Evolutionary conservation across 495 filamentous ascomycete species (phyloP).

Genomic region (Penicillium coprophilum): DNA sequence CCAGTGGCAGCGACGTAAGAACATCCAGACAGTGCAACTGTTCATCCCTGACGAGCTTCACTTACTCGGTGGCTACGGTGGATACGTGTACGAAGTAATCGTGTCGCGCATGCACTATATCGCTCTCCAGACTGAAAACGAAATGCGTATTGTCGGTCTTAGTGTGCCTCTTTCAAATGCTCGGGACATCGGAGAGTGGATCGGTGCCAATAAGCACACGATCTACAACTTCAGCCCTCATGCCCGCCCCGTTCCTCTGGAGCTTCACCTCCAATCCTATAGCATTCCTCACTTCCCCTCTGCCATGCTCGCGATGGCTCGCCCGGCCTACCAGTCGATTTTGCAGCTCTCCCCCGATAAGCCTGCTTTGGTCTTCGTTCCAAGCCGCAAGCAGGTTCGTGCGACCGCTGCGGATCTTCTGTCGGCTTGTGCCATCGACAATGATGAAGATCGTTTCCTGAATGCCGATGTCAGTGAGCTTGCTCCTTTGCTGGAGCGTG

Average conservation of each 20-base stretch:
- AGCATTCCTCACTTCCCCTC: slow-evolving; percentile 96
- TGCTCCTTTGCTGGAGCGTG: slow-evolving; percentile 70
- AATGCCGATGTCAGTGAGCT: slow-evolving; percentile 79
- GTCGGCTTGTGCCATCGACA: slow-evolving; percentile 78
- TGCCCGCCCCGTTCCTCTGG: slow-evolving; percentile 80
- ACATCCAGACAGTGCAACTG: slow-evolving; percentile 84
- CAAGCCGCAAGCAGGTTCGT: slow-evolving; percentile 87
- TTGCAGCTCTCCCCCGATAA: slow-evolving; percentile 83
- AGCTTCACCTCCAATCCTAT: slow-evolving; percentile 94
- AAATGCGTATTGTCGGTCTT: slow-evolving; percentile 84
- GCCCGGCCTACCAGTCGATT: slow-evolving; percentile 84
- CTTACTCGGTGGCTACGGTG: slow-evolving; percentile 85
- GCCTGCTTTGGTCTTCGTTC: slow-evolving; percentile 87
- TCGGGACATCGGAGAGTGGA: slow-evolving; percentile 95
- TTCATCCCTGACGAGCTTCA: slow-evolving; percentile 97
- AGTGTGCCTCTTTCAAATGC: slow-evolving; percentile 91
- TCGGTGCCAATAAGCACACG: slow-evolving; percentile 96
- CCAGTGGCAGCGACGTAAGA: slow-evolving; percentile 94
- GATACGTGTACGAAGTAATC: slow-evolving; percentile 92
- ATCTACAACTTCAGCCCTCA: slow-evolving; percentile 98
- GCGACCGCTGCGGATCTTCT: slow-evolving; percentile 87
- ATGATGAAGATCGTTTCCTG: slow-evolving; percentile 92
- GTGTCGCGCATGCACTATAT: slow-evolving; percentile 98
- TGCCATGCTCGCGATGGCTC: slow-evolving; percentile 97
- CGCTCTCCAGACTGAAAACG: slow-evolving; percentile 77